phyloP scores from a whole-genome alignment of 495 filamentous ascomycete genomes.

The Lophiostoma macrostomum region DNA sequence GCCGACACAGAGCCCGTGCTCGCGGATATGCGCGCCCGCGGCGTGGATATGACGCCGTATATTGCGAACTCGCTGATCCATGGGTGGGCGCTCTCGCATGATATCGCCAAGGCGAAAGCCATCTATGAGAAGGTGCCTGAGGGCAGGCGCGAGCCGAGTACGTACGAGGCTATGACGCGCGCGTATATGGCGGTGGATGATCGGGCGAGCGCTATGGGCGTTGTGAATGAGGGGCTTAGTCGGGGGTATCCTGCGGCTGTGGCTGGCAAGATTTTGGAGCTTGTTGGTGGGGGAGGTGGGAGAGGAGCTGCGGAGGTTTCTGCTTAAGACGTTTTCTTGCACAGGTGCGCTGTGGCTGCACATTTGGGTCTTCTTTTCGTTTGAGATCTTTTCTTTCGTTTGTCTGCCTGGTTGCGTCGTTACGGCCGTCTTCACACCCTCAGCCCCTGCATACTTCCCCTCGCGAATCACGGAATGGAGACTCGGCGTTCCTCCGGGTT shows the following conservation, averaged over 20 bases:
- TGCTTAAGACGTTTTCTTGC: conserved; percentile 8
- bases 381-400: too few relatives aligned
- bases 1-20: conserved; percentile 67
- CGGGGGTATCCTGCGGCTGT: conserved; percentile 90
- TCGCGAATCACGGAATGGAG: too few relatives aligned
- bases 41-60: conserved; percentile 88
- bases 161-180: conserved; percentile 98
- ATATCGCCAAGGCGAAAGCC: conserved; percentile 71
- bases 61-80: conserved; percentile 99
- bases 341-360: not conserved
- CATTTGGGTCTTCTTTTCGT: not conserved
- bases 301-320: conserved; percentile 42
- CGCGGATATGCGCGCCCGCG: conserved; percentile 63
- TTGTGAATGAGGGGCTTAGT: conserved; percentile 87
- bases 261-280: conserved; percentile 82
- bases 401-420: too few relatives aligned
- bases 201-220: conserved; percentile 63
- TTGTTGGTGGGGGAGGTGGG: conserved; percentile 70
- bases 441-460: too few relatives aligned
- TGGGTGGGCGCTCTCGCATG: conserved; percentile 84
- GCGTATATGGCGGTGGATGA: conserved; percentile 85
- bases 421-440: too few relatives aligned
- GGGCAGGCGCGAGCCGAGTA: conserved; percentile 86
- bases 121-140: conserved; percentile 73
- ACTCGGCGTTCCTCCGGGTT: too few relatives aligned